A percentile compares a stretch with the other conserved stretches of the same genome.
Evolutionary conservation across 148 eudicot genomes (phyloP).

Genomic region (Spergularia marina): DNA sequence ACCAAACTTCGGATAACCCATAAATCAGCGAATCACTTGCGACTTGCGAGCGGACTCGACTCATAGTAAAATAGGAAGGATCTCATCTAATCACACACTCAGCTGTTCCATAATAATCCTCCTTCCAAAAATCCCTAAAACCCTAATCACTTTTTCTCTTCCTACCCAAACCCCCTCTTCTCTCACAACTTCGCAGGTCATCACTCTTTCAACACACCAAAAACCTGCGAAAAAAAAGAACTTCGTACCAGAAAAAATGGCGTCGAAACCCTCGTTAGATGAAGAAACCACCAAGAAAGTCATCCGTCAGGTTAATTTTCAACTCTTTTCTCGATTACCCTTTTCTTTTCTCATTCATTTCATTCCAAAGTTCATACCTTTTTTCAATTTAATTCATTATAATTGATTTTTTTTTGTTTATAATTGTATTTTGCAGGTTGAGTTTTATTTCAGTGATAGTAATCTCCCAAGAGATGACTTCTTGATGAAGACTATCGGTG

Average conservation of each 20-base stretch:
- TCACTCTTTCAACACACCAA: not conserved
- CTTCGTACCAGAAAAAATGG: conserved; percentile 29
- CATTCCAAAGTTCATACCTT: not conserved
- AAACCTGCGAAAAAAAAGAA: not conserved
- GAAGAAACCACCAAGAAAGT: conserved; percentile 79
- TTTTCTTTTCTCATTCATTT: not conserved
- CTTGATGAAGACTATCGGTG: conserved; percentile 51
- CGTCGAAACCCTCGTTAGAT: conserved; percentile 35
- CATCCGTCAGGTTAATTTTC: conserved; percentile 63
- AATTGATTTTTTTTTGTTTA: not conserved
- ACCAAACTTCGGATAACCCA: too few relatives aligned
- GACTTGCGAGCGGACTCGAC: not conserved
- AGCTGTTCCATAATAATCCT: too few relatives aligned
- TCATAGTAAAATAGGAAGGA: too few relatives aligned
- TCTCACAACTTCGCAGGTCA: conserved; percentile 5
- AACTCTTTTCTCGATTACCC: not conserved
- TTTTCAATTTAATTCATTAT: not conserved
- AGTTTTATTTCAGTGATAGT: conserved; percentile 93
- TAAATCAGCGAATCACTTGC: too few relatives aligned
- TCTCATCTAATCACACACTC: too few relatives aligned
- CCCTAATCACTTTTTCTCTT: conserved; percentile 24
- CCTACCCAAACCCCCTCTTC: not conserved
- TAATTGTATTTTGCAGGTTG: conserved; percentile 47
- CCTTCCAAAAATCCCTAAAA: conserved; percentile 20
- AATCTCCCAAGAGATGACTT: conserved; percentile 79